phyloP scores from a whole-genome alignment of 306 rosid genomes.

The Vicia faba region DNA sequence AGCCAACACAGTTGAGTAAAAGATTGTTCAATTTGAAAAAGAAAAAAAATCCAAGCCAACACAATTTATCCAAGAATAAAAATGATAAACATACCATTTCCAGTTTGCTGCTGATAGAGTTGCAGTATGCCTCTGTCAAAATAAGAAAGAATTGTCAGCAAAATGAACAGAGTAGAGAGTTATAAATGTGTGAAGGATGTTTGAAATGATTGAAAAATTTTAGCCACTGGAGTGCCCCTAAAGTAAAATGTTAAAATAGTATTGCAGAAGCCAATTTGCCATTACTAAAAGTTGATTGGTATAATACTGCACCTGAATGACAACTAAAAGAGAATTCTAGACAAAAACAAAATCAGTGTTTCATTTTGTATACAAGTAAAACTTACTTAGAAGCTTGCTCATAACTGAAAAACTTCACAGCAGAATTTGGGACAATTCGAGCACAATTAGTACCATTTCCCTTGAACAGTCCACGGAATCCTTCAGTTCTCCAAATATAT shows the following conservation, averaged over 20 bases:
- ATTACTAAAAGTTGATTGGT: constrained; percentile 16
- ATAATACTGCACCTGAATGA: constrained; percentile 19
- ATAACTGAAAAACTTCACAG: constrained; percentile 97
- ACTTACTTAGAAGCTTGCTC: constrained; percentile 95
- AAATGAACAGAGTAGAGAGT: not conserved
- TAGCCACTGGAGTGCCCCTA: constrained; percentile 11
- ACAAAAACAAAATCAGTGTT: not conserved
- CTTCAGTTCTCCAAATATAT: constrained; percentile 96
- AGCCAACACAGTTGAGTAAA: constrained; percentile 23
- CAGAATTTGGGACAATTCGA: constrained; percentile 94
- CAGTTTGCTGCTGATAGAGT: constrained; percentile 74
- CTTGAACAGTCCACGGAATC: constrained; percentile 89
- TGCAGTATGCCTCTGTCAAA: constrained; percentile 75
- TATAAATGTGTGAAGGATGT: constrained; percentile 9
- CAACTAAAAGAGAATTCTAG: constrained; percentile 11
- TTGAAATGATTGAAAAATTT: constrained; percentile 25
- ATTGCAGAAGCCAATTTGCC: constrained; percentile 23
- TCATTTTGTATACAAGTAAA: constrained; percentile 26
- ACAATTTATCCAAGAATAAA: constrained; percentile 13
- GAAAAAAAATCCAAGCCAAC: constrained; percentile 17
- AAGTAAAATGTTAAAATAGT: not conserved
- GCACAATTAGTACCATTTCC: constrained; percentile 99
- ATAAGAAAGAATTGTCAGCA: constrained; percentile 40
- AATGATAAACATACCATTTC: constrained; percentile 62
- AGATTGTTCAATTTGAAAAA: not conserved